Percentiles rank a stretch among this genome's conserved stretches.
These are phyloP conservation scores for Xylariaceae sp. DNA, from an alignment of 2,329 filamentous ascomycete genomes.

Conservation along the genomic window DNA sequence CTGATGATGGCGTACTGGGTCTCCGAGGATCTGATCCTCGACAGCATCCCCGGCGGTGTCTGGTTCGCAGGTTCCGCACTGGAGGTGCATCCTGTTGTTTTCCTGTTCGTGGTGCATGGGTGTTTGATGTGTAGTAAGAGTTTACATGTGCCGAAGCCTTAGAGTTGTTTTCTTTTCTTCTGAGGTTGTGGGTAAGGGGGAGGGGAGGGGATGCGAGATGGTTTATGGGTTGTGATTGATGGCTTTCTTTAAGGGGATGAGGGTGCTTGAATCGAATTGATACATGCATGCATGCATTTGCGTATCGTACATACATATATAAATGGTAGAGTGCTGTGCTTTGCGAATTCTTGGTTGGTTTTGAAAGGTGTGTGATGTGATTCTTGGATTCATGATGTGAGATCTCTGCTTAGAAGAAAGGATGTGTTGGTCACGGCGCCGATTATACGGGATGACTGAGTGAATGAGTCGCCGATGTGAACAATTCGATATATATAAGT, in stretches of 20 bases:
- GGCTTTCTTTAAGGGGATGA: background rate
- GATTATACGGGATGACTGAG: too few relatives aligned
- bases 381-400: too few relatives aligned
- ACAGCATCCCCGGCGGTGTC: slow-evolving; percentile 71
- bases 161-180: background rate
- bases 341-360: too few relatives aligned
- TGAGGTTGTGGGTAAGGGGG: too few relatives aligned
- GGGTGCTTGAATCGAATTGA: too few relatives aligned
- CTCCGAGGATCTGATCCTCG: slow-evolving; percentile 70
- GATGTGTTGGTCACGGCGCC: too few relatives aligned
- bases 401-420: too few relatives aligned
- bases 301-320: background rate
- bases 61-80: slow-evolving; percentile 60
- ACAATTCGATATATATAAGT: too few relatives aligned
- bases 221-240: background rate
- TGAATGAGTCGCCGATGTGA: too few relatives aligned
- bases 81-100: slow-evolving; percentile 79
- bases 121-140: slow-evolving; percentile 94
- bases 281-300: background rate
- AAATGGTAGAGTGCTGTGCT: background rate
- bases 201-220: too few relatives aligned
- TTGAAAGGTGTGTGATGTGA: too few relatives aligned
- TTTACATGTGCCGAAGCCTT: slow-evolving; percentile 86
- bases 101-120: slow-evolving; percentile 81
- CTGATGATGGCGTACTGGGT: slow-evolving; percentile 88